Base-by-base conservation (phyloP, 2,329 filamentous ascomycete species). In the Diaporthe sp. region DNA sequence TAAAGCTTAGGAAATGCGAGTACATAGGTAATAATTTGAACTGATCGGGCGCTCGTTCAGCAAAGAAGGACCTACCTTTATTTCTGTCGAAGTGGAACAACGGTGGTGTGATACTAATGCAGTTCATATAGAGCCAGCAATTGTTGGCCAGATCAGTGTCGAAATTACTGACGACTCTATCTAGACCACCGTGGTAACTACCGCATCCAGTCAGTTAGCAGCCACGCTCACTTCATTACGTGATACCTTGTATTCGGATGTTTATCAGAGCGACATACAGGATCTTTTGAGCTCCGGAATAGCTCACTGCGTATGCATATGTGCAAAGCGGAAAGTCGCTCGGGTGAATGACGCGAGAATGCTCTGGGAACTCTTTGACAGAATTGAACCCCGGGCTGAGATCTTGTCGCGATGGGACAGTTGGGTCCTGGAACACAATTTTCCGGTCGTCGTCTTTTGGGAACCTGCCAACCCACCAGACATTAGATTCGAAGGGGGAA, bases 121-220 rank as follows among this genome's bases (percentile, higher is more conserved):
- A 68, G 22, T 68, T 68, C 62, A 68, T 68, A 19, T 68, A 68
- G 13, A 68, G 62, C 62, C 62, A 68, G 62, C 62, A 68, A 17
- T 68, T 68, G 13, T 68, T 68, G 4, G 62, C 62, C 5, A 68
- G 62, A 51, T 68, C 62, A 53, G 62, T 68, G 44, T 68, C 62
- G 13, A 68, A 68, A 22, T 68, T 68, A 12, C 62, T 51, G 5
- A 68, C 44, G 31, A 67, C 61, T 67, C 34, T 67, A 28, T 67
- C 44, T 19, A 67, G 9, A 9, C 61, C 44, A 9, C 61, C 61
- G 31, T 67, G 42, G 19, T 67, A 67, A 15, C 42, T 67, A 25
- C 3, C 5, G 28, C 17, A 34, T 9, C 9, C 28, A 17, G 19
- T 25, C 2, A 17, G 10, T 67, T 37, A 67, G 61, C 42, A 67